phyloP scores from a whole-genome alignment of 257 asterid genomes.

The Avicennia marina region DNA sequence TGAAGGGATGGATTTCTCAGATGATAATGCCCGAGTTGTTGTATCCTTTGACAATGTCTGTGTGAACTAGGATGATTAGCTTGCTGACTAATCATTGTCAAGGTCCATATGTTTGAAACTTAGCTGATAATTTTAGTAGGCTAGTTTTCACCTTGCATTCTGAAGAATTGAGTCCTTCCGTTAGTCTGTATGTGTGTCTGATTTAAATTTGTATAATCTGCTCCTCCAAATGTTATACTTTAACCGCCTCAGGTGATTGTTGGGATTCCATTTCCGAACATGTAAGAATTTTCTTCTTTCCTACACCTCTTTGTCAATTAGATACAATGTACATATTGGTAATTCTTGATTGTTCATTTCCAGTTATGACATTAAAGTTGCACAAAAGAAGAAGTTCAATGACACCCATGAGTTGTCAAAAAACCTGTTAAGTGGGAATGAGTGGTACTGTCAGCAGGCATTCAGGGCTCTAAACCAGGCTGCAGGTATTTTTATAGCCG shows the following conservation, averaged over 20 bases:
- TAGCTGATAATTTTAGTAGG: too few relatives aligned
- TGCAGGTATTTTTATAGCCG: slow-evolving; percentile 49
- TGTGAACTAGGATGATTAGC: slow-evolving; percentile 14
- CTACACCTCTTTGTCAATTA: slow-evolving; percentile 15
- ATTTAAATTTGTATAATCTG: slow-evolving; percentile 8
- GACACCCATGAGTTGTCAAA: slow-evolving; percentile 65
- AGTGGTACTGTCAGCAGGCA: slow-evolving; percentile 98
- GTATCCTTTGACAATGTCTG: slow-evolving; percentile 59
- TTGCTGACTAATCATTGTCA: too few relatives aligned
- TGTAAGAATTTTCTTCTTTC: slow-evolving; percentile 47
- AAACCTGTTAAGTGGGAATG: slow-evolving; percentile 76
- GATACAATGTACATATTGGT: slow-evolving; percentile 13
- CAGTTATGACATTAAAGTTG: slow-evolving; percentile 78
- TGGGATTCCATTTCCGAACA: slow-evolving; percentile 95
- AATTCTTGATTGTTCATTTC: slow-evolving; percentile 21
- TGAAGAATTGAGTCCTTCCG: slow-evolving; percentile 2
- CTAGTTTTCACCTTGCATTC: slow-evolving; percentile 1
- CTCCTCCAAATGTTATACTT: slow-evolving; percentile 34
- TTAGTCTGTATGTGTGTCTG: slow-evolving; percentile 2
- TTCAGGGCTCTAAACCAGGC: slow-evolving; percentile 99
- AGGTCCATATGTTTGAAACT: too few relatives aligned
- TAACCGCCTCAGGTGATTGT: slow-evolving; percentile 76
- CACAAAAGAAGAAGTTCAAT: slow-evolving; percentile 87
- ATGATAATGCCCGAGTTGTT: slow-evolving; percentile 92
- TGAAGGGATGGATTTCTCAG: slow-evolving; percentile 98